Evolutionary conservation across 2,329 filamentous ascomycete species (phyloP).

Genomic region (Cordyceps cicadae): DNA sequence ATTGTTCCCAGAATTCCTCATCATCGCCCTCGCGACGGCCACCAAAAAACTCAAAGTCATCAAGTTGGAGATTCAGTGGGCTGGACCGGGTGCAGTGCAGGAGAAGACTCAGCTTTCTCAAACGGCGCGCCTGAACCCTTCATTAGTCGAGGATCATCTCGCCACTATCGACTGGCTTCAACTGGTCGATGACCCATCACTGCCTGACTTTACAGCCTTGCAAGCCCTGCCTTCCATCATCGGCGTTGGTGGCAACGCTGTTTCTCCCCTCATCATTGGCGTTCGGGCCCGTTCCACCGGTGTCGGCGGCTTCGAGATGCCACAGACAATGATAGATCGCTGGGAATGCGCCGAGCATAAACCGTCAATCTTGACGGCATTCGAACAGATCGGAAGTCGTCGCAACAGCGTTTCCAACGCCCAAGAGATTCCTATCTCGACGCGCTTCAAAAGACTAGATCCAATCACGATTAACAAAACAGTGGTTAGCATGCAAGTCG

Average conservation of each 20-base stretch:
- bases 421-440: conserved; percentile 23
- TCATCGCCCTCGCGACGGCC: conserved; percentile 60
- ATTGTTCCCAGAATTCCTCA: conserved; percentile 36
- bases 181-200: conserved; percentile 40
- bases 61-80: conserved; percentile 69
- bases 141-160: conserved; percentile 47
- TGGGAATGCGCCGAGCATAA: conserved; percentile 71
- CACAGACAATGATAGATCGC: conserved; percentile 67
- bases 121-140: conserved; percentile 40
- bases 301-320: conserved; percentile 50
- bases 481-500: conserved; percentile 57
- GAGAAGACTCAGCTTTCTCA: conserved; percentile 45
- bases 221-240: conserved; percentile 62
- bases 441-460: conserved; percentile 53
- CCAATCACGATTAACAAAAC: conserved; percentile 65
- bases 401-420: conserved; percentile 40
- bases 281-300: conserved; percentile 57
- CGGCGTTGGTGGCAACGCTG: conserved; percentile 49
- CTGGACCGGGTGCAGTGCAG: conserved; percentile 38
- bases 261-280: conserved; percentile 58
- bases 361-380: conserved; percentile 63
- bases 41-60: conserved; percentile 68
- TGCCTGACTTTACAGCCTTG: conserved; percentile 63
- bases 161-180: conserved; percentile 51
- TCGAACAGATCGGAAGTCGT: conserved; percentile 63